Evolutionary conservation across 78 protist genomes (phyloP).

Genomic region (Dictyostelium brefeldianum): DNA sequence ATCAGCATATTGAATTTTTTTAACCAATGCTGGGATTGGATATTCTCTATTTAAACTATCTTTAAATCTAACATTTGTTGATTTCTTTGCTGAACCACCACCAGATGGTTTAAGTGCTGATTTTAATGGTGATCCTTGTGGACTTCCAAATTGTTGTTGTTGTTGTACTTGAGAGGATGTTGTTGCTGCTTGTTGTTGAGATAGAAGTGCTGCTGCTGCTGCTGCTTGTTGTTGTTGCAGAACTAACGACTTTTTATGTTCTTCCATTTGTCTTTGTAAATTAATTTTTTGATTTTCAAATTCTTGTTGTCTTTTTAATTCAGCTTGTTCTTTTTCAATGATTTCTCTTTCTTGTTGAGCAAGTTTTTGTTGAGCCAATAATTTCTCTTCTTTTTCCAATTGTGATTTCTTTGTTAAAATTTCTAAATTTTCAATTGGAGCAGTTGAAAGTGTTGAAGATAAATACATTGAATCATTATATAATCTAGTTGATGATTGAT

Average conservation of each 20-base stretch:
- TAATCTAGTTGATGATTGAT: conserved; percentile 8
- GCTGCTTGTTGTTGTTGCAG: not conserved
- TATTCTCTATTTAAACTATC: conserved; percentile 29
- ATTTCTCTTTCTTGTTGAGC: not conserved
- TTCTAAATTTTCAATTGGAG: not conserved
- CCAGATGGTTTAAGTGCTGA: conserved; percentile 14
- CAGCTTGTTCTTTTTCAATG: not conserved
- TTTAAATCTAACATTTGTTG: conserved; percentile 6
- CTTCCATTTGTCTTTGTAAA: not conserved
- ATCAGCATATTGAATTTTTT: not conserved
- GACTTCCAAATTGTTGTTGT: not conserved
- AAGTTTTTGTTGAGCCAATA: not conserved
- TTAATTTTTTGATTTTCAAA: not conserved
- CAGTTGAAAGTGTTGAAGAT: conserved; percentile 12
- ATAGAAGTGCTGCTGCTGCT: not conserved
- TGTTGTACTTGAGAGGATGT: not conserved
- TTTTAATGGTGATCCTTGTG: conserved; percentile 13
- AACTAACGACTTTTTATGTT: not conserved
- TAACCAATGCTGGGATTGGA: conserved; percentile 22
- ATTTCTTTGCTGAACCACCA: conserved; percentile 11
- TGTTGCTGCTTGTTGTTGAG: not conserved
- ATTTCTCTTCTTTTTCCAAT: not conserved
- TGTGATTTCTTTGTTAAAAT: conserved; percentile 2
- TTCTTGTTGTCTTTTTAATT: not conserved
- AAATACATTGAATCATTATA: not conserved